These are phyloP conservation scores for Chlamydomonas asymmetrica DNA, from an alignment of 139 green algal species.

Conservation along the genomic window DNA sequence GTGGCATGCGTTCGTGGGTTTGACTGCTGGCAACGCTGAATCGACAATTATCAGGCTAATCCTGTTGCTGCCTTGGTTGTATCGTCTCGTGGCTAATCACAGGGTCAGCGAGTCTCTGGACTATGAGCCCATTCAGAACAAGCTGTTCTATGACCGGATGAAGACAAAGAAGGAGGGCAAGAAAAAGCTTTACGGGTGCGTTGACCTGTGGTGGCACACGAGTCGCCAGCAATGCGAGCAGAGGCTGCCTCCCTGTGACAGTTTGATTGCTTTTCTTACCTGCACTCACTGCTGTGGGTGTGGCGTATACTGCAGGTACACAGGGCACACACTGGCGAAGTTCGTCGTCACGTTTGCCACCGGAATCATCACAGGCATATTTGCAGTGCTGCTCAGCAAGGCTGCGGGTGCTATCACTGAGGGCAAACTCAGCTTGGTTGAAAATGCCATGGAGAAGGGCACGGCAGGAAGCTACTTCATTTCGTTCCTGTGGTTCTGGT, in stretches of 20 bases:
- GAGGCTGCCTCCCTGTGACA: not conserved
- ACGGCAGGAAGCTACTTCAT: not conserved
- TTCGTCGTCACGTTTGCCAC: conserved; percentile 66
- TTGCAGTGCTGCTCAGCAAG: conserved; percentile 51
- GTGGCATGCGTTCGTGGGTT: no score
- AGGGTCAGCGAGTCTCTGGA: conserved; percentile 61
- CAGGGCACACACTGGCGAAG: conserved; percentile 70
- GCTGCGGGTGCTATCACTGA: conserved; percentile 33
- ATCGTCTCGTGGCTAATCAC: no score
- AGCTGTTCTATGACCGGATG: conserved; percentile 57
- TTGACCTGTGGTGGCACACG: not conserved
- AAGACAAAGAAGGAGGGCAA: conserved; percentile 44
- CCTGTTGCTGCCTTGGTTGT: no score
- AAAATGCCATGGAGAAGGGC: not conserved
- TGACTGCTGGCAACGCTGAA: no score
- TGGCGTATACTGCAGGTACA: conserved; percentile 76
- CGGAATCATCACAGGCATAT: conserved; percentile 68
- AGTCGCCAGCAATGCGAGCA: not conserved
- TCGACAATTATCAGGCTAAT: no score
- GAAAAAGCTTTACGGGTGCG: conserved; percentile 66
- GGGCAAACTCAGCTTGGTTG: conserved; percentile 35
- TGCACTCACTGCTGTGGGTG: not conserved
- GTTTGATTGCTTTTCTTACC: not conserved
- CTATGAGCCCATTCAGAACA: conserved; percentile 70
- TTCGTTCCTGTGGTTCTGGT: conserved; percentile 41